Evolutionary conservation across 148 eudicot genomes (phyloP).

Genomic region (Mesembryanthemum crystallinum): DNA sequence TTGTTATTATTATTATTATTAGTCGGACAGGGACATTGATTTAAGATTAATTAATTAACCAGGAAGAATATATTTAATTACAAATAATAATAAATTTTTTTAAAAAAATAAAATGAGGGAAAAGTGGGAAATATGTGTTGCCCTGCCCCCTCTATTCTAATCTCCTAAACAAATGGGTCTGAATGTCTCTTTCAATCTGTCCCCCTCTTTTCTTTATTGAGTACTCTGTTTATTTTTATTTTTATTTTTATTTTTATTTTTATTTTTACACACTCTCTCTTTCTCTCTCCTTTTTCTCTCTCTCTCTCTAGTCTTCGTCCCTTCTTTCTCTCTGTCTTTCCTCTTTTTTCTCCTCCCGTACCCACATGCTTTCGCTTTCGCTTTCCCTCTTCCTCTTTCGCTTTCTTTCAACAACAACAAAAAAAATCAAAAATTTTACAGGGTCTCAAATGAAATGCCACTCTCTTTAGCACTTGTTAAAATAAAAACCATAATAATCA

Average conservation of each 20-base stretch:
- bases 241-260: too few species aligned
- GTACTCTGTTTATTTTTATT: too few species aligned
- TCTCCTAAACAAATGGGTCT: too few species aligned
- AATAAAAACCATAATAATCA: too few species aligned
- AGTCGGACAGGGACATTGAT: neutral
- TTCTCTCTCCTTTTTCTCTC: too few species aligned
- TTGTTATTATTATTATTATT: neutral
- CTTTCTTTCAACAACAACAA: neutral
- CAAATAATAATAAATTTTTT: too few species aligned
- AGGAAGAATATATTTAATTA: neutral
- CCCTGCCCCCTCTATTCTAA: conserved; percentile 12
- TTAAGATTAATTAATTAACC: neutral
- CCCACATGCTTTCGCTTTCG: neutral
- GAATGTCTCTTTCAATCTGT: conserved; percentile 31
- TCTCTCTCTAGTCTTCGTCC: too few species aligned
- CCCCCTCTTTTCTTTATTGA: conserved; percentile 26
- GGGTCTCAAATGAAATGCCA: too few species aligned
- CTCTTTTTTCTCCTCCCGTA: neutral
- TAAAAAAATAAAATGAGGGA: neutral
- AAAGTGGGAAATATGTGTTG: neutral
- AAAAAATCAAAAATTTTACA: too few species aligned
- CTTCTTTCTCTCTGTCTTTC: neutral
- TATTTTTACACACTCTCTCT: too few species aligned
- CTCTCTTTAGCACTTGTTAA: too few species aligned
- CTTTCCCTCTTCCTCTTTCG: neutral